Evolutionary conservation across 169 alveolate genomes (phyloP).

Genomic region (Eimeria maxima): DNA sequence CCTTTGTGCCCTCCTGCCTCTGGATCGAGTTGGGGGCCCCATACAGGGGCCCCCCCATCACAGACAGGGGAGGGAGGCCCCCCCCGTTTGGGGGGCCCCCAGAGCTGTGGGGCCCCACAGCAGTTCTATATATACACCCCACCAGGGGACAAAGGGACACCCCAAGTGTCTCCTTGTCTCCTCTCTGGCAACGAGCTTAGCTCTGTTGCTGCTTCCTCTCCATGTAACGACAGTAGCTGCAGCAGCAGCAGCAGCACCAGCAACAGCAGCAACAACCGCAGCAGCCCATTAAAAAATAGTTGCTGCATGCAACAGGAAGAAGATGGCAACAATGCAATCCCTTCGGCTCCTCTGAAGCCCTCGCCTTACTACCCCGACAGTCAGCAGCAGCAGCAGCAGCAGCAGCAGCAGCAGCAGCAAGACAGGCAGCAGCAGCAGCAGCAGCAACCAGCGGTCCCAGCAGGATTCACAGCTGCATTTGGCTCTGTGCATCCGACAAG

Average conservation of each 20-base stretch:
- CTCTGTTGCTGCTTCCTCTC: not conserved
- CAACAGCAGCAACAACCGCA: not conserved
- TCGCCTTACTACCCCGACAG: not conserved
- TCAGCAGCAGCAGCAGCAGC: constrained; percentile 10
- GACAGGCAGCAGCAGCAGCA: not conserved
- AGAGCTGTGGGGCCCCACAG: constrained; percentile 6
- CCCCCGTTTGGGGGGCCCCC: not conserved
- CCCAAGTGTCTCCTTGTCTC: constrained; percentile 1
- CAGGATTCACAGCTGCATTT: not conserved
- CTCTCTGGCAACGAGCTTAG: not conserved
- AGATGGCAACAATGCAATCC: not conserved
- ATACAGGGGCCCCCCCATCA: too few species aligned
- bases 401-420: not conserved
- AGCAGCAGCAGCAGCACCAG: not conserved
- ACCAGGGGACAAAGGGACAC: not conserved
- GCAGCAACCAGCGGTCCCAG: not conserved
- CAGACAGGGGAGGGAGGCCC: not conserved
- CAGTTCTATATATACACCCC: constrained; percentile 28
- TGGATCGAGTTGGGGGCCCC: not conserved
- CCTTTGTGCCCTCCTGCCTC: not conserved
- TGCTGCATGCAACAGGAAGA: not conserved
- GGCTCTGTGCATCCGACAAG: not conserved
- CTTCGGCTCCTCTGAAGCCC: not conserved
- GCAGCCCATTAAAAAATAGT: not conserved
- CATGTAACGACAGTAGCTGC: not conserved